These are phyloP conservation scores for Echeveria elegans DNA, from an alignment of 164 flowering plant species.

Conservation along the genomic window DNA sequence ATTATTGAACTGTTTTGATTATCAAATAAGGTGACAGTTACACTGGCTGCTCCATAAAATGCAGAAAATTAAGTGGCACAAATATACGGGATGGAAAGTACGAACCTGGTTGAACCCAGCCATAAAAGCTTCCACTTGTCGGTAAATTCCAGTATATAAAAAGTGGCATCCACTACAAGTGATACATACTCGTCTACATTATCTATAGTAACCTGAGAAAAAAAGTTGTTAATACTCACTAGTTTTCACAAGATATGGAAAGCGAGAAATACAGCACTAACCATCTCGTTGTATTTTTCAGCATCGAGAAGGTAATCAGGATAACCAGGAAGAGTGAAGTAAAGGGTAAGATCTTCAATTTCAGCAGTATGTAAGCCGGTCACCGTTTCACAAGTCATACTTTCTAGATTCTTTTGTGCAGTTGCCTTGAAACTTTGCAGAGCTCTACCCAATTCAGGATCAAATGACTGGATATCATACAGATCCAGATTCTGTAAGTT, in stretches of 20 bases:
- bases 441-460: conserved; percentile 68
- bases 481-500: conserved; percentile 66
- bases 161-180: conserved; percentile 64
- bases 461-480: conserved; percentile 72
- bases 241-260: not conserved
- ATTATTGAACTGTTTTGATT: not conserved
- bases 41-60: not conserved
- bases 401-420: conserved; percentile 35
- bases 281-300: conserved; percentile 37
- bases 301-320: conserved; percentile 53
- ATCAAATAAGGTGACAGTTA: not conserved
- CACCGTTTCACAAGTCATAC: conserved; percentile 16
- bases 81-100: not conserved
- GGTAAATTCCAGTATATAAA: conserved; percentile 53
- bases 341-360: conserved; percentile 84
- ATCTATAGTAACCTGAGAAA: conserved; percentile 44
- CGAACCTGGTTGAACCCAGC: conserved; percentile 89
- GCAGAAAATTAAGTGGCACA: not conserved
- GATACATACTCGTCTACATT: conserved; percentile 77
- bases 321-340: conserved; percentile 92
- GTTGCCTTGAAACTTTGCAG: conserved; percentile 79
- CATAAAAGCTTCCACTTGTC: conserved; percentile 88
- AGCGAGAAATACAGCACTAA: conserved; percentile 16
- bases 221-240: not conserved
- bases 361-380: conserved; percentile 33